phyloP scores from a whole-genome alignment of 305 asterid genomes.

The Fraxinus xanthoxyloides region DNA sequence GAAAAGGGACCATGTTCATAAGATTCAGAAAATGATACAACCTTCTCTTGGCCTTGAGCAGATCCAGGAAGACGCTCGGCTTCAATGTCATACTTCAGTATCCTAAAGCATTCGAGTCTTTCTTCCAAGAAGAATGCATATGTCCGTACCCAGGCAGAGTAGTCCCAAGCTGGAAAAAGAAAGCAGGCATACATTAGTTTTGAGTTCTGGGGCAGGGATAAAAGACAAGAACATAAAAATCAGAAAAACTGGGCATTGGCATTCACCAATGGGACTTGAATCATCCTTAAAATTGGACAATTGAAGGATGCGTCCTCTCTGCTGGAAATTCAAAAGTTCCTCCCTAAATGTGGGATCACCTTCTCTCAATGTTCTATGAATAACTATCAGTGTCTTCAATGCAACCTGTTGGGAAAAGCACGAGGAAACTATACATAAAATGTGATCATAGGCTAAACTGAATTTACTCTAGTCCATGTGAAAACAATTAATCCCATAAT shows the following conservation, averaged over 20 bases:
- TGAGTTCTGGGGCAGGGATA: not conserved
- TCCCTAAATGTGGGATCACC: not conserved
- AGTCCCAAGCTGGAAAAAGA: not conserved
- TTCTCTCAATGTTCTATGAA: not conserved
- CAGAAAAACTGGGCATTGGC: not conserved
- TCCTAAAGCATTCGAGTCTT: not conserved
- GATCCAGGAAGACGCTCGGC: not conserved
- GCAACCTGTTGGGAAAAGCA: not conserved
- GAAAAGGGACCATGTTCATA: not conserved
- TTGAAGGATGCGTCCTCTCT: not conserved
- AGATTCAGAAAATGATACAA: not conserved
- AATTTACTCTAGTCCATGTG: not conserved
- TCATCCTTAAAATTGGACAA: constrained; percentile 2
- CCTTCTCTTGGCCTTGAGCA: constrained; percentile 2
- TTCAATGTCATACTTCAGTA: not conserved
- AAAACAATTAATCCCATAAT: not conserved
- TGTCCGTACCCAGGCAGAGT: constrained; percentile 2
- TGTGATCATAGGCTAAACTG: not conserved
- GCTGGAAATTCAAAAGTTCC: constrained; percentile 1
- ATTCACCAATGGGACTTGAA: not conserved
- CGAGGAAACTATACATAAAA: not conserved
- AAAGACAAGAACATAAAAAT: not conserved
- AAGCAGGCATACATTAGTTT: not conserved
- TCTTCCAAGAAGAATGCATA: constrained; percentile 2
- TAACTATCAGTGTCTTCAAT: not conserved